These are phyloP conservation scores for Sungouiozyma intestinalis DNA, from an alignment of 805 yeast species.

Conservation along the genomic window DNA sequence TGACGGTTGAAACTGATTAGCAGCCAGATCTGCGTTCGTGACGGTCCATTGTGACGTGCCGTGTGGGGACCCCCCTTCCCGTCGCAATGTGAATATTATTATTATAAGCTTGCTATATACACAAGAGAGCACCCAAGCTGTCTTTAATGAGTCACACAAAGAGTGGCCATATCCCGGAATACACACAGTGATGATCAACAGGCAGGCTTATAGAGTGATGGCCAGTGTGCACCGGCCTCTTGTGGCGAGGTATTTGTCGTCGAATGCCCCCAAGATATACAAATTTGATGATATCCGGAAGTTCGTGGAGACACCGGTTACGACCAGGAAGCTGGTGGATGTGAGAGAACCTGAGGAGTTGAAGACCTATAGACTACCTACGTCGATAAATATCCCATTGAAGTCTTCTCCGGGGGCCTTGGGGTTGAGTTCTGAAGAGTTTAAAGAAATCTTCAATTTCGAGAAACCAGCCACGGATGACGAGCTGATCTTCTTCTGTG, in stretches of 20 bases:
- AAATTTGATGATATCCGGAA: conserved; percentile 40
- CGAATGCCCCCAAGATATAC: conserved; percentile 36
- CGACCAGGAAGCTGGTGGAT: conserved; percentile 58
- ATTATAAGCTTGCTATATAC: too few species aligned
- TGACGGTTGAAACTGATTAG: not conserved
- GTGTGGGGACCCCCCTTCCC: too few species aligned
- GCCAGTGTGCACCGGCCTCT: not conserved
- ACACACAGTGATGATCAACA: not conserved
- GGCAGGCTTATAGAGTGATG: not conserved
- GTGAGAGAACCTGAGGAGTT: conserved; percentile 87
- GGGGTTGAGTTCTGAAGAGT: conserved; percentile 67
- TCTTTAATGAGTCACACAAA: too few species aligned
- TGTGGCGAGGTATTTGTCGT: conserved; percentile 5
- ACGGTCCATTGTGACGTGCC: too few species aligned
- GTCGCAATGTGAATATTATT: too few species aligned
- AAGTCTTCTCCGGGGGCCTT: conserved; percentile 90
- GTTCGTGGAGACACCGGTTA: conserved; percentile 38
- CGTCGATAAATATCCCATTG: conserved; percentile 78
- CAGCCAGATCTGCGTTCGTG: not conserved
- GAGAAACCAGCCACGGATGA: conserved; percentile 62
- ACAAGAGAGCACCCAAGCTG: too few species aligned
- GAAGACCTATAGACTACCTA: conserved; percentile 65
- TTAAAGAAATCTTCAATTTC: conserved; percentile 70
- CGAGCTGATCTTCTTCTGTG: conserved; percentile 80
- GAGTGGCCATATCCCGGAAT: not conserved